phyloP scores from a whole-genome alignment of 371 early-diverging fungal genomes.

The Mortierella sp. region DNA sequence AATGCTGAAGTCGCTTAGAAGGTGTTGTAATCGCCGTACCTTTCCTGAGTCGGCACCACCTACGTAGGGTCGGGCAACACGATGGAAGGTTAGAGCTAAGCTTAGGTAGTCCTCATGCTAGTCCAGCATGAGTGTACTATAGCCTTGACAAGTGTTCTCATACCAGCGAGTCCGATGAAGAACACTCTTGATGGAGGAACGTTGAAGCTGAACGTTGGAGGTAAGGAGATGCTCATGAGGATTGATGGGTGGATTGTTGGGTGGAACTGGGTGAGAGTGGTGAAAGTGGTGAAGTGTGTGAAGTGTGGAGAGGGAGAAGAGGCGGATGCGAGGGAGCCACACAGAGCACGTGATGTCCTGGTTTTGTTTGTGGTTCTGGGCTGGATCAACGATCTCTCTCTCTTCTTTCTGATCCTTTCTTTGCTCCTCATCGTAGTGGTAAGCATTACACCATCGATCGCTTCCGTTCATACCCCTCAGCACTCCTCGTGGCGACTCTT shows the following conservation, averaged over 20 bases:
- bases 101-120: no score
- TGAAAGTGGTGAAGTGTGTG: background rate
- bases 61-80: background rate
- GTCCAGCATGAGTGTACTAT: background rate
- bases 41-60: constrained; percentile 53
- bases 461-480: background rate
- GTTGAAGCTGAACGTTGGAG: constrained; percentile 29
- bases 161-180: constrained; percentile 49
- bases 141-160: background rate
- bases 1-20: background rate
- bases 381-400: constrained; percentile 8
- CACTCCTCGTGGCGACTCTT: background rate
- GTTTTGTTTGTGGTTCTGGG: background rate
- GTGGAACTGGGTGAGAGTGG: background rate
- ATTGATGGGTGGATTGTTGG: background rate
- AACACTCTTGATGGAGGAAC: constrained; percentile 42
- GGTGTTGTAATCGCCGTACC: constrained; percentile 11
- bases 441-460: background rate
- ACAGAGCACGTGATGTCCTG: background rate
- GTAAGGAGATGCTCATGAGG: constrained; percentile 33
- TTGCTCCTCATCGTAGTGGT: background rate
- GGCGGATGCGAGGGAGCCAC: constrained; percentile 2
- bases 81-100: background rate
- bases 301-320: background rate
- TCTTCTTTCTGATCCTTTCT: background rate